Evolutionary conservation across 139 green algal genomes (phyloP).

Genomic region (Tetraselmis chui): DNA sequence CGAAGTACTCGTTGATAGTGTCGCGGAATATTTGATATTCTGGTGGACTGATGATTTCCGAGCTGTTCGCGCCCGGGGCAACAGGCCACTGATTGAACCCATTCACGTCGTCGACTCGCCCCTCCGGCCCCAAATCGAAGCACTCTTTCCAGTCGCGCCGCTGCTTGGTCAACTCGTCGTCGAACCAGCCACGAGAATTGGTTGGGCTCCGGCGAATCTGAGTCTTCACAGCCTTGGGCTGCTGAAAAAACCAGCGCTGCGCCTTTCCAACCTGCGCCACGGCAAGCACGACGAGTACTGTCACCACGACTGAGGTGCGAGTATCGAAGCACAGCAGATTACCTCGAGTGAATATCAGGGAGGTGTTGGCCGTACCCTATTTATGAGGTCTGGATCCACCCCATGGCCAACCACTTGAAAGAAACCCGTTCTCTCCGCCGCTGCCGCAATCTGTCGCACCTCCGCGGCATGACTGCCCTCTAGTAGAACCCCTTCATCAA

Average conservation of each 20-base stretch:
- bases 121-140: constrained; percentile 29
- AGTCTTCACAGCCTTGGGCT: neutral
- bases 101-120: neutral
- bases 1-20: constrained; percentile 16
- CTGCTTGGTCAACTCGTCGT: constrained; percentile 48
- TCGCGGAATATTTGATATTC: too few species aligned
- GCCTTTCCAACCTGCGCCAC: neutral
- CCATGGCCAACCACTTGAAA: too few species aligned
- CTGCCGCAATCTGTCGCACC: too few species aligned
- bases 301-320: too few species aligned
- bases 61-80: neutral
- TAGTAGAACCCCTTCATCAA: too few species aligned
- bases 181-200: constrained; percentile 28
- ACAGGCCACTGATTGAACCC: constrained; percentile 3
- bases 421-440: too few species aligned
- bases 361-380: too few species aligned
- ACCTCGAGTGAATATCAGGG: too few species aligned
- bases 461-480: too few species aligned
- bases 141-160: constrained; percentile 39
- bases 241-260: neutral
- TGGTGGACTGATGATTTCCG: neutral
- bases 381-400: too few species aligned
- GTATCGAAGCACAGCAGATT: too few species aligned
- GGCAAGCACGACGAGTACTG: too few species aligned
- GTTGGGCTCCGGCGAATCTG: constrained; percentile 10